Conservation (phyloP, 768 basidiomycete species). For the Tephrocybe rancida region DNA sequence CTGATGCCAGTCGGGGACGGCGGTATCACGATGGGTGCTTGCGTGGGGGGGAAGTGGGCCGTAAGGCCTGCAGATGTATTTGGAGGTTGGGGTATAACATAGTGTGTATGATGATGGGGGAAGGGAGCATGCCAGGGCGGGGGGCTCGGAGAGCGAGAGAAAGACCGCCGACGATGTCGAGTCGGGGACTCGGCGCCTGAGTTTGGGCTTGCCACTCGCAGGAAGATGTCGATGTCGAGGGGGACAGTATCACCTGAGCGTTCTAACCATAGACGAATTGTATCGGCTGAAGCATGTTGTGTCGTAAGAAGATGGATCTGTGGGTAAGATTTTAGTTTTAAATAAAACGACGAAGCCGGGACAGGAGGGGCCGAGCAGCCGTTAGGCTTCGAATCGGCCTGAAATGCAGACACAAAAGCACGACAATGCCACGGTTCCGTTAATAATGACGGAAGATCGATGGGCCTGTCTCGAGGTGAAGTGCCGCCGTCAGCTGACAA, state of each 20-base stretch:
- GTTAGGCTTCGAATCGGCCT: background rate
- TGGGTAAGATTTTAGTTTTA: conserved; percentile 10
- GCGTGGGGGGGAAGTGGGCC: conserved; percentile 34
- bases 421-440: background rate
- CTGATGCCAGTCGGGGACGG: conserved; percentile 40
- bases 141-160: conserved; percentile 31
- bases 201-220: conserved; percentile 49
- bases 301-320: conserved; percentile 78
- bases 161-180: conserved; percentile 30
- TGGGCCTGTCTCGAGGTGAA: background rate
- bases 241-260: conserved; percentile 71
- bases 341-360: conserved; percentile 2
- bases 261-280: conserved; percentile 81
- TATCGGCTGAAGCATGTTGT: conserved; percentile 72
- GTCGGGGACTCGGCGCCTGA: conserved; percentile 21
- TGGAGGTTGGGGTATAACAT: conserved; percentile 36
- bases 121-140: conserved; percentile 36
- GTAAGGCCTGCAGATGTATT: conserved; percentile 20
- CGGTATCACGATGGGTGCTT: conserved; percentile 48
- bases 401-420: background rate
- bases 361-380: background rate
- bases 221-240: conserved; percentile 79
- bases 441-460: background rate
- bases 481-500: background rate
- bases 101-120: conserved; percentile 32